These are phyloP conservation scores for Paraurostyla sp. DNA, from an alignment of 73 alveolate species.

Conservation along the genomic window DNA sequence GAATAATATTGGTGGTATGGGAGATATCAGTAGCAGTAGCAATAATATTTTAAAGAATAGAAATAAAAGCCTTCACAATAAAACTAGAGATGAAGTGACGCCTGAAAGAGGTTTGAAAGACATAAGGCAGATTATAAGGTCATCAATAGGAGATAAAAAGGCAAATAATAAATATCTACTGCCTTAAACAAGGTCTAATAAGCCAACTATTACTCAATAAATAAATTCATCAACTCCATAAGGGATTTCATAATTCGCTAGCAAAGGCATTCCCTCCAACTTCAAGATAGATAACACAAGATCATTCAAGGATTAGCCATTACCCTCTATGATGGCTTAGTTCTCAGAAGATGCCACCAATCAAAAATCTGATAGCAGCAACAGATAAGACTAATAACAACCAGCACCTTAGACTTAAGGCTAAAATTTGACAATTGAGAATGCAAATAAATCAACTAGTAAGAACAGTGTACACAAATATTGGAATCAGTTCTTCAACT, in stretches of 20 bases:
- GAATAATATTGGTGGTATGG: background rate
- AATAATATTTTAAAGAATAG: background rate
- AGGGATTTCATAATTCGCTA: no score
- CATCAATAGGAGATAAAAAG: background rate
- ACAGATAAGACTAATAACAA: background rate
- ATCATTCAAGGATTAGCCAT: background rate
- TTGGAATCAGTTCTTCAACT: slow-evolving; percentile 41
- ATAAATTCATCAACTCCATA: no score
- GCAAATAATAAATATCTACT: background rate
- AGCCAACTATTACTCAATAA: no score
- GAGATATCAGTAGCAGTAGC: background rate
- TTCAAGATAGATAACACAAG: background rate
- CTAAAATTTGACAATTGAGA: background rate
- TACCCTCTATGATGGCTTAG: background rate
- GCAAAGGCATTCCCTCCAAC: background rate
- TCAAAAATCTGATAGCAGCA: background rate
- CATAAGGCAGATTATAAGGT: no score
- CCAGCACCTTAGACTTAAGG: no score
- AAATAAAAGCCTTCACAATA: background rate
- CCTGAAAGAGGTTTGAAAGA: no score
- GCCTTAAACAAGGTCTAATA: no score
- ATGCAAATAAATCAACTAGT: background rate
- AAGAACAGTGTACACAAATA: slow-evolving; percentile 18
- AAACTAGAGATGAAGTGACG: background rate
- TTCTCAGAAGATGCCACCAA: background rate